Base-by-base conservation (phyloP, 768 basidiomycete species). In the Tulasnella sp. region DNA sequence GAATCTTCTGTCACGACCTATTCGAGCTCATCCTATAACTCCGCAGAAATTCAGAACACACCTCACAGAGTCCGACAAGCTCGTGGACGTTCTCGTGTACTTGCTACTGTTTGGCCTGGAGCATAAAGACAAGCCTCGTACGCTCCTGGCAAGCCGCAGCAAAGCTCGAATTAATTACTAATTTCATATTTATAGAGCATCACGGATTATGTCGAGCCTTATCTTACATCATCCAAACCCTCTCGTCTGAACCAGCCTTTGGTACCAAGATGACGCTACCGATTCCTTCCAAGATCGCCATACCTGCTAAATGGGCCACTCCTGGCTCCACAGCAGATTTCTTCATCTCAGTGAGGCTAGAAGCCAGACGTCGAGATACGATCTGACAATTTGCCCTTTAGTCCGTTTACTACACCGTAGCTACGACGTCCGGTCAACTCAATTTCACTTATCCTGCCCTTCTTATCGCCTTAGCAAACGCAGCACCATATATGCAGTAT, bases 81-180 rank as follows among this genome's bases (percentile, higher is more conserved):
- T 91, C 2, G 91, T 91, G 85, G 94, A 97, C 83, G 84, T 96
- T 5, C 87, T 96, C 40, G 93, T 90, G 0, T 93, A 94, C 85
- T 89, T 97, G 48, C 86, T 98, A 20, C 93, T 93, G 83, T 93
- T 93, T 84, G 91, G 91, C 75, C 88, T 98, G 40, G 95, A 97
- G 81, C 92, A 96, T 84, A 98, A 98, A 86, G 97, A 98, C 84
- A 96, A 95, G 86, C 94, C 96, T 81, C 92, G 96, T 97, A 84
- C 84, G 92, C 69, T 16, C 73, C 24, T n/a, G 5, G 76, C 41
- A 48, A 31, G 14, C 75, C 22, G 5, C 48, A 31, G 54, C n/a
- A 22, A 24, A 58, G 24, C 31, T 18, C 20, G 60, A 11, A 75
- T 72, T 77, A 77, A 54, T 42, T 48, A 80, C 73, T 31, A 16